Conservation (phyloP, 805 yeast genomes). For the Citeromyces nyonsensis region DNA sequence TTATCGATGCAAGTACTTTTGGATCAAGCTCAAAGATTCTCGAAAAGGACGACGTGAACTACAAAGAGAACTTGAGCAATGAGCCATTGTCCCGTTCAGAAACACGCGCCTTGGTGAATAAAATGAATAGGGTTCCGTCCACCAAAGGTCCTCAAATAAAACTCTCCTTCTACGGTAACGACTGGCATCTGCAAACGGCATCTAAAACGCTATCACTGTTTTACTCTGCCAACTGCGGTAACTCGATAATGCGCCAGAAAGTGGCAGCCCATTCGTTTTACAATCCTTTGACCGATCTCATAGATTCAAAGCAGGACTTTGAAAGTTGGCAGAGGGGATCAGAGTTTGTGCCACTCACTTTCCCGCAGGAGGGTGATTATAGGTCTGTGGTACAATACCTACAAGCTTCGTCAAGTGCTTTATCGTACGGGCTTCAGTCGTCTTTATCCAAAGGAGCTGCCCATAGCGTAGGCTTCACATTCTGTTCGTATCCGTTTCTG, state of each 20-base stretch:
- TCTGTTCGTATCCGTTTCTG: conserved; percentile 78
- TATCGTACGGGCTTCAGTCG: conserved; percentile 18
- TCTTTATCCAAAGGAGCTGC: conserved; percentile 6
- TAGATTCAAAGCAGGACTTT: conserved; percentile 66
- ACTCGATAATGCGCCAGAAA: conserved; percentile 13
- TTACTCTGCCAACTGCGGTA: conserved; percentile 29
- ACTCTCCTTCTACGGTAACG: conserved; percentile 51
- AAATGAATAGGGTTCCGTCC: not conserved
- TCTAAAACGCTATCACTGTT: conserved; percentile 41
- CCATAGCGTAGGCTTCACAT: conserved; percentile 21
- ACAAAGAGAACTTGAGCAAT: conserved; percentile 9
- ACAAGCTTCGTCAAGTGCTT: conserved; percentile 14
- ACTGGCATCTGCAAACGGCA: conserved; percentile 71
- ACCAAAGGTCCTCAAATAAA: conserved; percentile 12
- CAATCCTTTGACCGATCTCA: conserved; percentile 69
- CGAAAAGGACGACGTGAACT: conserved; percentile 13
- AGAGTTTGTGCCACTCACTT: conserved; percentile 5
- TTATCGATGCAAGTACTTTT: conserved; percentile 18
- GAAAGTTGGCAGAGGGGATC: conserved; percentile 59
- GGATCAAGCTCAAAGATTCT: conserved; percentile 4
- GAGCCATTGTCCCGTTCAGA: not conserved
- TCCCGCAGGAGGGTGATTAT: conserved; percentile 5
- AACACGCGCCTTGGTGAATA: not conserved
- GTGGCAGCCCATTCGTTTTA: conserved; percentile 38
- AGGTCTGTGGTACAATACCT: conserved; percentile 29